Percentiles rank a stretch among this genome's conserved stretches.
phyloP scores from a whole-genome alignment of 768 basidiomycete species.

The Plicaturopsis crispa region DNA sequence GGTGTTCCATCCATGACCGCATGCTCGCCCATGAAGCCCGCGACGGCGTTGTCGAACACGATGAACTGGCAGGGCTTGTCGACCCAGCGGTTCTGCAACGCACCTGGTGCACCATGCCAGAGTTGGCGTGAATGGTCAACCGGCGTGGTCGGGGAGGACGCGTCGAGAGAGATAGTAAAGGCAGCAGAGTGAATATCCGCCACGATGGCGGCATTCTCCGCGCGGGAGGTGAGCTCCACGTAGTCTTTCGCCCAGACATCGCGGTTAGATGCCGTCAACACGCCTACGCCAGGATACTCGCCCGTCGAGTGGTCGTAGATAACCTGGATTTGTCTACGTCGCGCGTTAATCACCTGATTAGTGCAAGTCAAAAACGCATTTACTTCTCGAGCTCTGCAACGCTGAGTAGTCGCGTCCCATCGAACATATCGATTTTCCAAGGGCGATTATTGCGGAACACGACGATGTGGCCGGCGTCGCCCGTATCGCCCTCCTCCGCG shows the following conservation, averaged over 20 bases:
- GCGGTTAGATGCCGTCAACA: conserved; percentile 71
- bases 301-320: conserved; percentile 59
- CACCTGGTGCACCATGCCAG: conserved; percentile 69
- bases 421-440: conserved; percentile 69
- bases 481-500: conserved; percentile 45
- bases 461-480: conserved; percentile 71
- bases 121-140: conserved; percentile 60
- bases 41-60: conserved; percentile 72
- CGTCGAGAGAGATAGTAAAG: conserved; percentile 77
- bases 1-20: conserved; percentile 90
- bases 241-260: conserved; percentile 89
- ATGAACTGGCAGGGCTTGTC: conserved; percentile 90
- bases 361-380: conserved; percentile 7
- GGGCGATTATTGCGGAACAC: conserved; percentile 80
- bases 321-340: conserved; percentile 56
- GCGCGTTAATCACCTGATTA: neutral
- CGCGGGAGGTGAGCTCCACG: conserved; percentile 45
- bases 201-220: conserved; percentile 58
- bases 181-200: conserved; percentile 79
- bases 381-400: conserved; percentile 61
- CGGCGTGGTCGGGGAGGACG: conserved; percentile 33
- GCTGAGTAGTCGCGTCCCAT: conserved; percentile 50
- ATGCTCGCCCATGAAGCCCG: conserved; percentile 91
- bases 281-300: conserved; percentile 69
- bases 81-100: conserved; percentile 75